Base-by-base conservation (phyloP, 176 grass and related monocot genomes). In the Poa pratensis region DNA sequence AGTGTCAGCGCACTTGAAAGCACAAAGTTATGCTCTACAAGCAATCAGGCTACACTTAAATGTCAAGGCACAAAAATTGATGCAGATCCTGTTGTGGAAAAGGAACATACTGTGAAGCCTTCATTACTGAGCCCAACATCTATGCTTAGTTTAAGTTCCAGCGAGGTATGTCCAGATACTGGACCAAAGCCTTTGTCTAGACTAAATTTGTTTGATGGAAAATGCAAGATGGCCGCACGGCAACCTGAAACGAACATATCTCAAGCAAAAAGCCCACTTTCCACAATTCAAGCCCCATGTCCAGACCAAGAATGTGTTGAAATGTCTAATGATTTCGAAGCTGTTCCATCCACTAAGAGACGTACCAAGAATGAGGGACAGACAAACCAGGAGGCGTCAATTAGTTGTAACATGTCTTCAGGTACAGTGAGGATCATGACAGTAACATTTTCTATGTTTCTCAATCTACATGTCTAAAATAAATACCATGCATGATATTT, bases 341-440 rank as follows among this genome's bases (percentile, higher is more conserved):
- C 14, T 59, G 62, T 57, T 73, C 35, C 28, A 63, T 40, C 61
- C 14, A 43, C 52, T 26, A 83, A 80, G 69, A 58, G n/a, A 11
- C 23, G 6, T 86, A 58, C 57, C 20, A 68, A 10, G 17, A 61
- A 23, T 35, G 80, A 86, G 12, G 50, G 58, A 60, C 67, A 70
- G 73, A 72, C 24, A 52, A 84, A 62, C 54, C 53, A 51, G 67
- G 65, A 81, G 37, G 20, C 19, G 20, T 78, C 52, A 28, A 64
- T 62, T 65, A 64, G 43, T 74, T 59, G 81, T n/a, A 71, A 86
- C 51, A 62, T 45, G 54, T 73, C 81, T 70, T 77, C 81, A 85
- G 92, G 92, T 94, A 73, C 6, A 17, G 24, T 65, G 65, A 86
- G 37, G 2, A 83, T 76, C 34, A 18, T 50, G 63, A 14, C 11